Evolutionary conservation across 441 rosid species (phyloP).

Genomic region (Geranium incanum): DNA sequence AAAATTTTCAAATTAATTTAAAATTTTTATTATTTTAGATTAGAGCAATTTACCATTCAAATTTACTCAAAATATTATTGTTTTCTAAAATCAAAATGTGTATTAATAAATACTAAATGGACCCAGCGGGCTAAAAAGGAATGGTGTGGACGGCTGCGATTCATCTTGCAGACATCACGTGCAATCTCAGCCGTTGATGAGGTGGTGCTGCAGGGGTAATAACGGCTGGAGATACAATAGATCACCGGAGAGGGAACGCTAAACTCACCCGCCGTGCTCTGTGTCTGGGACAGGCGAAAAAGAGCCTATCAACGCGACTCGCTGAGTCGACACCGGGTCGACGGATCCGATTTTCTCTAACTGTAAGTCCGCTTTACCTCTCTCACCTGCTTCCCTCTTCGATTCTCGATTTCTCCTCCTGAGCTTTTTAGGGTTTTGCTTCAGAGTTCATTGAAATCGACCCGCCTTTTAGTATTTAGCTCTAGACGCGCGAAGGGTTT

Average conservation of each 20-base stretch:
- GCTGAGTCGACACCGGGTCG: conserved; percentile 8
- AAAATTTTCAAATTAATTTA: too few relatives aligned
- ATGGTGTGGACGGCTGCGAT: too few relatives aligned
- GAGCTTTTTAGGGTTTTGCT: conserved; percentile 2
- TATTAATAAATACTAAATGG: too few relatives aligned
- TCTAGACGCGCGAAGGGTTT: not conserved
- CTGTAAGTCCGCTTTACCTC: not conserved
- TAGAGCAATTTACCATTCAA: too few relatives aligned
- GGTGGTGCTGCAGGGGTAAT: not conserved
- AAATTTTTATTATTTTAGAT: too few relatives aligned
- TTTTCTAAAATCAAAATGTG: too few relatives aligned
- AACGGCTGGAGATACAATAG: not conserved
- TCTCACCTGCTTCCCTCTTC: conserved; percentile 1
- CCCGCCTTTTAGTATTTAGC: not conserved
- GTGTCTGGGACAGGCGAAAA: not conserved
- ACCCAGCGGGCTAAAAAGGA: too few relatives aligned
- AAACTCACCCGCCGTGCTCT: conserved; percentile 2
- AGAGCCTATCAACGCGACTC: not conserved
- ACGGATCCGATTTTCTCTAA: not conserved
- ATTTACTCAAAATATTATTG: too few relatives aligned
- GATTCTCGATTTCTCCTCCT: not conserved
- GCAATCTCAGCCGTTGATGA: not conserved
- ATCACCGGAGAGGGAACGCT: not conserved
- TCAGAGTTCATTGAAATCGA: not conserved
- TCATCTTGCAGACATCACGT: too few relatives aligned